Percentiles rank a stretch among this genome's conserved stretches.
phyloP scores from a whole-genome alignment of 2,329 filamentous ascomycete genomes.

The Penicillium griseofulvum region DNA sequence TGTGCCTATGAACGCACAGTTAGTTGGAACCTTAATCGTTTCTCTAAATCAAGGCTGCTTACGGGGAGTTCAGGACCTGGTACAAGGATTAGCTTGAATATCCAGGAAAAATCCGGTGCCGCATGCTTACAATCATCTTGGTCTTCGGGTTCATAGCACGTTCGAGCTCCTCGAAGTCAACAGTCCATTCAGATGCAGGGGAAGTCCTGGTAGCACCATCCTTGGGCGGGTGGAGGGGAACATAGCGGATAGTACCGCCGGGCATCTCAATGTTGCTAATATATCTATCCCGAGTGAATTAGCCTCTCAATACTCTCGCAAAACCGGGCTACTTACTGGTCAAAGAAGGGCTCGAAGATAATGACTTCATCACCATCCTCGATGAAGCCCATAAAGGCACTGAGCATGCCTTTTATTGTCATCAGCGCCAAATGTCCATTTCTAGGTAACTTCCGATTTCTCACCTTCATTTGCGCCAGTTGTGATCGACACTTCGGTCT shows the following conservation, averaged over 20 bases:
- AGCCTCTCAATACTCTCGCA: neutral
- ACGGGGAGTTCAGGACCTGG: conserved; percentile 52
- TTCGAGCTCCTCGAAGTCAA: conserved; percentile 81
- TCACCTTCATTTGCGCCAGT: conserved; percentile 59
- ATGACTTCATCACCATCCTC: conserved; percentile 95
- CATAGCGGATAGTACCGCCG: conserved; percentile 90
- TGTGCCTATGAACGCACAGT: conserved; percentile 56
- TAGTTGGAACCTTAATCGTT: neutral
- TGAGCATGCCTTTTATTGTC: conserved; percentile 68
- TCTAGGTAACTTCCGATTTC: neutral
- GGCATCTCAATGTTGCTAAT: conserved; percentile 99
- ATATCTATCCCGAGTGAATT: conserved; percentile 53
- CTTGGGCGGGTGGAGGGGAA: conserved; percentile 85
- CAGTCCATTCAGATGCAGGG: conserved; percentile 81
- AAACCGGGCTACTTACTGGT: conserved; percentile 62
- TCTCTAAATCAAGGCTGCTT: conserved; percentile 20
- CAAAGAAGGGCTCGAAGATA: conserved; percentile 97
- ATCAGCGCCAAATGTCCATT: conserved; percentile 3
- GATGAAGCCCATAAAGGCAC: conserved; percentile 96
- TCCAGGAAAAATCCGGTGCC: conserved; percentile 32
- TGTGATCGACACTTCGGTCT: conserved; percentile 91
- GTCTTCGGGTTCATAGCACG: conserved; percentile 78
- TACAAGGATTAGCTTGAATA: conserved; percentile 12
- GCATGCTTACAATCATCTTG: conserved; percentile 83
- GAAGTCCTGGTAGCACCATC: conserved; percentile 77